Evolutionary conservation across 805 yeast genomes (phyloP).

Genomic region (Candida anglica): DNA sequence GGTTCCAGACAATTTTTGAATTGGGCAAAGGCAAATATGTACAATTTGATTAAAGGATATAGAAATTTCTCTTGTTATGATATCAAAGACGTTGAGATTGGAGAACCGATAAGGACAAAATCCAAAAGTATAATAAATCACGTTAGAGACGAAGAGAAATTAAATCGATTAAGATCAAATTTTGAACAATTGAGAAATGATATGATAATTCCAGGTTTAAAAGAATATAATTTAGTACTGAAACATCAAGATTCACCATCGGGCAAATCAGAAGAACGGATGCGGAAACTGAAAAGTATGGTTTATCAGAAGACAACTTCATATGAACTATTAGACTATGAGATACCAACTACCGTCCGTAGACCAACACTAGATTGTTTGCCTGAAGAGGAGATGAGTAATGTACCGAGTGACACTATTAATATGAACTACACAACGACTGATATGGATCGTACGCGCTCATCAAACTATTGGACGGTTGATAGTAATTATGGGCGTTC

Average conservation of each 20-base stretch:
- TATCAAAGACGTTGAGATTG: conserved; percentile 15
- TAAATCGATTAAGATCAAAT: conserved; percentile 37
- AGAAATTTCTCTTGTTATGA: conserved; percentile 21
- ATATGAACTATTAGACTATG: background rate
- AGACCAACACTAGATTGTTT: conserved; percentile 1
- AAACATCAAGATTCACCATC: conserved; percentile 10
- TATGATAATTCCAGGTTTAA: conserved; percentile 38
- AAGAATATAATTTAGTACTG: too few species aligned
- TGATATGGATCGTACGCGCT: too few species aligned
- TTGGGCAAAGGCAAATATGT: conserved; percentile 42
- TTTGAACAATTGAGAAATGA: conserved; percentile 38
- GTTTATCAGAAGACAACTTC: conserved; percentile 15
- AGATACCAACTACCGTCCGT: background rate
- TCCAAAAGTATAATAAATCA: conserved; percentile 27
- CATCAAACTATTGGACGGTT: too few species aligned
- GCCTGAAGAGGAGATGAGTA: conserved; percentile 1
- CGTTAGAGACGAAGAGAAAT: conserved; percentile 25
- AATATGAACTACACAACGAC: too few species aligned
- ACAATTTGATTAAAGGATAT: conserved; percentile 20
- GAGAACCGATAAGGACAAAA: conserved; percentile 34
- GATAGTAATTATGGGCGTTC: too few species aligned
- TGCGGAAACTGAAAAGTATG: conserved; percentile 17
- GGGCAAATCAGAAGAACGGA: background rate
- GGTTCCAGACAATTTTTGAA: conserved; percentile 49
- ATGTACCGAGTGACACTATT: too few species aligned